These are phyloP conservation scores for Aschersonia sp. DNA, from an alignment of 2,329 filamentous ascomycete genomes.

Conservation along the genomic window DNA sequence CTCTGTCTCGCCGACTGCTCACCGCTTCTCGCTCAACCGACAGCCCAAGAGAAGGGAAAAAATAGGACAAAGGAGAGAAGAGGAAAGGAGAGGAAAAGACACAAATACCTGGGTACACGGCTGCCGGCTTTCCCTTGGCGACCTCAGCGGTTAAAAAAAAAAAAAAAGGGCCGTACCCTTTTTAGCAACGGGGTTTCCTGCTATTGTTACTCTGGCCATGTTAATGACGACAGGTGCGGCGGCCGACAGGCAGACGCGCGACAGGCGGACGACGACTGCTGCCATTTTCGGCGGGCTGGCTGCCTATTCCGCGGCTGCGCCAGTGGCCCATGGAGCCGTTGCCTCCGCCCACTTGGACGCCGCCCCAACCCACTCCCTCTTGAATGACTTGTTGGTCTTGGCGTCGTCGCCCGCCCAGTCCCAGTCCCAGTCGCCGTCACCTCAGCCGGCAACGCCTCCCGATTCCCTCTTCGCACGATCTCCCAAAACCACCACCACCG, in stretches of 20 bases:
- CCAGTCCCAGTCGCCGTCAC: conserved; percentile 18
- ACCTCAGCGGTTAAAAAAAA: background rate
- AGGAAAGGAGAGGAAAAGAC: background rate
- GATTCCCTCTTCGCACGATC: conserved; percentile 9
- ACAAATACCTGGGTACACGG: too few species aligned
- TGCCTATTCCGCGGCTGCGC: too few species aligned
- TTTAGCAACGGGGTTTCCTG: too few species aligned
- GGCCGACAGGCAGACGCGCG: too few species aligned
- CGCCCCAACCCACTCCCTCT: background rate
- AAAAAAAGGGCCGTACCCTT: background rate
- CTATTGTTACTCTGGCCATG: too few species aligned
- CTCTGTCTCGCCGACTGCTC: too few species aligned
- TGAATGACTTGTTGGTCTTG: background rate
- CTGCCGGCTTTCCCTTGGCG: too few species aligned
- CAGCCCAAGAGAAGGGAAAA: too few species aligned
- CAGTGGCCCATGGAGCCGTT: background rate
- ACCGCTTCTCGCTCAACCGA: too few species aligned
- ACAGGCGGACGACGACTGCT: too few species aligned
- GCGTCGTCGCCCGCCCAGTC: background rate
- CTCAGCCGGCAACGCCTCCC: conserved; percentile 15
- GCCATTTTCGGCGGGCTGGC: too few species aligned
- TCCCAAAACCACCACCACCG: conserved; percentile 5
- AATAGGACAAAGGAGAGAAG: background rate
- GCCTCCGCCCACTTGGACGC: background rate
- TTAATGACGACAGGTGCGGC: too few species aligned